Evolutionary conservation across 2,329 filamentous ascomycete genomes (phyloP).

Genomic region (Rhynchosporium secalis): DNA sequence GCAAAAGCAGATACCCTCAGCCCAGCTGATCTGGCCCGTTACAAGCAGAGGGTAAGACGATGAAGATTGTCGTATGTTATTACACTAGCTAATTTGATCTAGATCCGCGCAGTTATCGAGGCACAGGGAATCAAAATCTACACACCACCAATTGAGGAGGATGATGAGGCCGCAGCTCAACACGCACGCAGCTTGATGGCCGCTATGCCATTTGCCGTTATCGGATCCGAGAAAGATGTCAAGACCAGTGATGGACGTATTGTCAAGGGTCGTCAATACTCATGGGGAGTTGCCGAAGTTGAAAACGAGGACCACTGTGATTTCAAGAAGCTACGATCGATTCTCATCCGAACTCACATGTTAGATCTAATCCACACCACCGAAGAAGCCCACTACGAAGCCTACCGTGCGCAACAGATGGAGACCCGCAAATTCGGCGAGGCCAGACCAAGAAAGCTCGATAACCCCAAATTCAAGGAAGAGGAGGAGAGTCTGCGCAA

Average conservation of each 20-base stretch:
- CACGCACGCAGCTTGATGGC: slow-evolving; percentile 93
- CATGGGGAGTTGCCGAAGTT: slow-evolving; percentile 98
- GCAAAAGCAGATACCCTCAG: slow-evolving; percentile 98
- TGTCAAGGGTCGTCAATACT: slow-evolving; percentile 98
- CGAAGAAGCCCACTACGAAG: slow-evolving; percentile 98
- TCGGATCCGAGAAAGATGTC: slow-evolving; percentile 98
- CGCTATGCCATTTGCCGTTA: slow-evolving; percentile 98
- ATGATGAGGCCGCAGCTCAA: slow-evolving; percentile 92
- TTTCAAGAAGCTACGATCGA: slow-evolving; percentile 99
- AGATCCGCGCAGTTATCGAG: slow-evolving; percentile 95
- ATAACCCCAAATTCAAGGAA: slow-evolving; percentile 99
- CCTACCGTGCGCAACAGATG: slow-evolving; percentile 99
- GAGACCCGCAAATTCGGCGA: slow-evolving; percentile 99
- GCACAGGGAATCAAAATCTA: slow-evolving; percentile 99
- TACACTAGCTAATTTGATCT: slow-evolving; percentile 38
- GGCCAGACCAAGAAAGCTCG: slow-evolving; percentile 92
- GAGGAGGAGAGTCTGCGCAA: slow-evolving; percentile 98
- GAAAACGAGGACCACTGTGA: slow-evolving; percentile 99
- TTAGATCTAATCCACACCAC: slow-evolving; percentile 99
- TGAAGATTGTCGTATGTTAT: slow-evolving; percentile 10
- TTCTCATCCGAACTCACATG: slow-evolving; percentile 99
- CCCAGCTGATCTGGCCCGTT: slow-evolving; percentile 84
- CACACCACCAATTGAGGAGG: slow-evolving; percentile 95
- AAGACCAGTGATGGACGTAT: slow-evolving; percentile 94
- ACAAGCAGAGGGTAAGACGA: slow-evolving; percentile 83